Evolutionary conservation across 805 yeast species (phyloP).

Genomic region (Suhomyces pyralidae): DNA sequence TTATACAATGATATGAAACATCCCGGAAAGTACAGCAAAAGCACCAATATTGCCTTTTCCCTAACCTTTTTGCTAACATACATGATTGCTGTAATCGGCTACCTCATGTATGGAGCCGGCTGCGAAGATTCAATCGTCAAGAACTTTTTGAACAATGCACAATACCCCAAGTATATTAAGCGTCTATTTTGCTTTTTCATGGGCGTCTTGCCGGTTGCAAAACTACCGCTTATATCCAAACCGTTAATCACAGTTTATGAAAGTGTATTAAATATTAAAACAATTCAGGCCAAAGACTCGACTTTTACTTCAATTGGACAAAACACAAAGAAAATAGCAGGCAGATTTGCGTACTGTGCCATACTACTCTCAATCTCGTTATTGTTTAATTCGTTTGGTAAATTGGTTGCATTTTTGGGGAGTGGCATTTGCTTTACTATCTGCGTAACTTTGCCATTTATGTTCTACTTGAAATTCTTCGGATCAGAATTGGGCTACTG

Average conservation of each 20-base stretch:
- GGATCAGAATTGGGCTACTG: constrained; percentile 35
- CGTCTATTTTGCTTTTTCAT: constrained; percentile 60
- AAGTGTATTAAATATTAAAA: constrained; percentile 4
- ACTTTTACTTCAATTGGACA: background rate
- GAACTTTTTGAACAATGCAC: constrained; percentile 42
- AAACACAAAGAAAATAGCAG: constrained; percentile 16
- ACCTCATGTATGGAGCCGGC: constrained; percentile 52
- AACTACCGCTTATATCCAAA: constrained; percentile 77
- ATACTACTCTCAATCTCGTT: constrained; percentile 59
- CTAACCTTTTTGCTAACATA: constrained; percentile 60
- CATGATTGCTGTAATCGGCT: constrained; percentile 64
- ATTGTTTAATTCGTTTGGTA: constrained; percentile 74
- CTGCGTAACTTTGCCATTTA: constrained; percentile 74
- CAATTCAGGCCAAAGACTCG: constrained; percentile 1
- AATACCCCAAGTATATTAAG: constrained; percentile 48
- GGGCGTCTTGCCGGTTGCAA: constrained; percentile 82
- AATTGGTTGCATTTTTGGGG: constrained; percentile 77
- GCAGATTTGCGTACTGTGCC: constrained; percentile 47
- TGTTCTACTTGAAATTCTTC: constrained; percentile 64
- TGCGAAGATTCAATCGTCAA: constrained; percentile 54
- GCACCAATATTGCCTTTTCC: constrained; percentile 56
- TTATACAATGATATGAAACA: constrained; percentile 69
- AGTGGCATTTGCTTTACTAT: constrained; percentile 75
- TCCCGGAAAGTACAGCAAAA: constrained; percentile 52
- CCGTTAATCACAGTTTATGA: constrained; percentile 78